A percentile compares a stretch with the other conserved stretches of the same genome.
phyloP scores from a whole-genome alignment of 805 yeast species.

The Yarrowia sp. region DNA sequence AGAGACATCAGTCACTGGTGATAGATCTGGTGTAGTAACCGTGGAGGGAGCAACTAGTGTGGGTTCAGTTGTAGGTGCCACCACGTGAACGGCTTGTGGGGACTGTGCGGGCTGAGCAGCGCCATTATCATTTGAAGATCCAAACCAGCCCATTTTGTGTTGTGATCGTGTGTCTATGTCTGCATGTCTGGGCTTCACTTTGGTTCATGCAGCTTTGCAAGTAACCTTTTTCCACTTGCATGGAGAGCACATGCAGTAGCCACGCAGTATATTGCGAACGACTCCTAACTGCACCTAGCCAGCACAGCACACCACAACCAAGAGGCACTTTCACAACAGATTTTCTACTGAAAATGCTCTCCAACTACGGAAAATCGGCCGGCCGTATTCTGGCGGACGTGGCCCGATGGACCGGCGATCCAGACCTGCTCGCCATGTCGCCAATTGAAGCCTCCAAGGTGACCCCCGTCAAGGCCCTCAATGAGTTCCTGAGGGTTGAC shows the following conservation, averaged over 20 bases:
- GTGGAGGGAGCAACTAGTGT: background rate
- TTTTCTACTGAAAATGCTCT: background rate
- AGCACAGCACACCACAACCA: background rate
- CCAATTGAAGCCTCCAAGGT: conserved; percentile 28
- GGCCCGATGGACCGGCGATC: conserved; percentile 30
- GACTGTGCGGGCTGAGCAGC: background rate
- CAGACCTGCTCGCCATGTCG: conserved; percentile 26
- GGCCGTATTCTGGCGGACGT: conserved; percentile 37
- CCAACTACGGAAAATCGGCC: conserved; percentile 27
- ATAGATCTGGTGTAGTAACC: background rate
- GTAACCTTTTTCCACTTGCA: background rate
- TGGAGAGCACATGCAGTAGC: background rate
- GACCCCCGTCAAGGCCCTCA: conserved; percentile 27
- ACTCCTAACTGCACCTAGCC: too few relatives aligned
- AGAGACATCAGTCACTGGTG: background rate
- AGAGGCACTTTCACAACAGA: background rate
- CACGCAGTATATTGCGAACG: background rate
- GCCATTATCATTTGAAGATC: background rate
- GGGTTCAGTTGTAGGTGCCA: background rate
- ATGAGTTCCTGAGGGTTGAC: conserved; percentile 27
- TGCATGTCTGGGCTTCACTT: background rate
- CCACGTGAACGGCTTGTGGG: background rate
- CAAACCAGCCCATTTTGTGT: conserved; percentile 20
- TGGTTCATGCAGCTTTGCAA: background rate
- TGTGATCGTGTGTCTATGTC: too few relatives aligned